Base-by-base conservation (phyloP, 2,329 filamentous ascomycete species). In the Colletotrichum noveboracense region DNA sequence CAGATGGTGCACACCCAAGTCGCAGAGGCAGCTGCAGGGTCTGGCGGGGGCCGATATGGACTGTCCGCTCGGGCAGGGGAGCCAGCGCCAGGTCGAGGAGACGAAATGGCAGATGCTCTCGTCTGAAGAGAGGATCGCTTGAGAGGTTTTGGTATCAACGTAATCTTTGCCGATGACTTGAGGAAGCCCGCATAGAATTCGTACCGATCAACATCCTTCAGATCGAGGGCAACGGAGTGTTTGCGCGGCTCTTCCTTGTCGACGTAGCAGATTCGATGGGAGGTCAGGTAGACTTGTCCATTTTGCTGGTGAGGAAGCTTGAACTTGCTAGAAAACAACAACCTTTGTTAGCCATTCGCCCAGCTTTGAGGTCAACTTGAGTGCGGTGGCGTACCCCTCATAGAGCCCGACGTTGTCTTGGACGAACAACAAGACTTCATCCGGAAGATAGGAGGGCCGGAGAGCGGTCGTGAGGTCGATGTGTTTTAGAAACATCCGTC, bases 1-100 rank as follows among this genome's bases (percentile, higher is more conserved):
- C 96, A 98, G 80, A 98, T 98, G 3, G 95, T 94, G 86, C 96
- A 98, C 24, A 98, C 93, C 96, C 96, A 98, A 6, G 96, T 98
- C 7, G 95, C 95, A 75, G 89, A 91, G 78, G 88, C 90, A 16
- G 87, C 83, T 2, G 87, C 79, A 36, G 90, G 86, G 18, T 89
- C 86, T 79, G 86, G 78, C 80, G 87, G 81, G 55, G 84, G 80
- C 74, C 88, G 84, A 76, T 87, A 85, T 4, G 85, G 82, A 58
- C 84, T 86, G 43, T 88, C 87, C 28, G 85, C 79, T 52, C 86
- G 84, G 12, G 87, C 83, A 9, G 91, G 87, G 8, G 90, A 89
- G 4, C 87, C 83, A 10, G 86, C 84, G 70, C 84, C 82, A 74
- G 85, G 88, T 71, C 89, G 86, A 2, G 88, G 85, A 24, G 84